phyloP scores from a whole-genome alignment of 2,329 filamentous ascomycete genomes.

The Fusarium sp. region DNA sequence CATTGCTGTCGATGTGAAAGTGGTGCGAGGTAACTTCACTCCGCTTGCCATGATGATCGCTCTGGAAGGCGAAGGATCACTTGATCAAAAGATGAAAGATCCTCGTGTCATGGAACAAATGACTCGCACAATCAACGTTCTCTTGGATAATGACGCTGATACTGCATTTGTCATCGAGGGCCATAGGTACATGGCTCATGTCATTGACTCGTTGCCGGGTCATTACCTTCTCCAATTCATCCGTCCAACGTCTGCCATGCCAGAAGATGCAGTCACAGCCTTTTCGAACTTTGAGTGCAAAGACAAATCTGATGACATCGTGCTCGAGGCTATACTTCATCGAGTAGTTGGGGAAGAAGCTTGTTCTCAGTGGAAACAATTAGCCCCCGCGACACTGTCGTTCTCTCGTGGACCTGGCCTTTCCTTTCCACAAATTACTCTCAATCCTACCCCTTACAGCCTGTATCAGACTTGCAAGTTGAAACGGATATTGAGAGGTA shows the following conservation, averaged over 20 bases:
- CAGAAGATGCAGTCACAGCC: not conserved
- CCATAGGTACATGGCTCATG: not conserved
- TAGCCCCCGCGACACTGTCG: rapidly evolving
- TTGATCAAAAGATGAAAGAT: not conserved
- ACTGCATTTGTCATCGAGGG: not conserved
- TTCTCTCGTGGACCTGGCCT: not conserved
- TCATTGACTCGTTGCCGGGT: not conserved
- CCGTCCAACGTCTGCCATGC: not conserved
- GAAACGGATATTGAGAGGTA: not conserved
- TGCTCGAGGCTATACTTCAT: not conserved
- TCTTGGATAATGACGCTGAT: not conserved
- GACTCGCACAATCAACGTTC: not conserved
- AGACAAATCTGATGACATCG: not conserved
- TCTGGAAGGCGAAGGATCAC: rapidly evolving
- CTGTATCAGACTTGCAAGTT: not conserved
- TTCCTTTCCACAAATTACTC: rapidly evolving
- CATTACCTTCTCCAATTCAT: not conserved
- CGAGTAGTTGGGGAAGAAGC: not conserved
- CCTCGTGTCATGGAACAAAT: not conserved
- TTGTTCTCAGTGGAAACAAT: not conserved
- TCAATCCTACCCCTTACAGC: not conserved
- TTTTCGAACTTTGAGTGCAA: not conserved
- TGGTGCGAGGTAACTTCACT: not conserved
- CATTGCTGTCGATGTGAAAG: not conserved
- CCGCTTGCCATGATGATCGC: not conserved